Evolutionary conservation across 2,329 filamentous ascomycete species (phyloP).

Genomic region (Trichoderma atrobrunneum): DNA sequence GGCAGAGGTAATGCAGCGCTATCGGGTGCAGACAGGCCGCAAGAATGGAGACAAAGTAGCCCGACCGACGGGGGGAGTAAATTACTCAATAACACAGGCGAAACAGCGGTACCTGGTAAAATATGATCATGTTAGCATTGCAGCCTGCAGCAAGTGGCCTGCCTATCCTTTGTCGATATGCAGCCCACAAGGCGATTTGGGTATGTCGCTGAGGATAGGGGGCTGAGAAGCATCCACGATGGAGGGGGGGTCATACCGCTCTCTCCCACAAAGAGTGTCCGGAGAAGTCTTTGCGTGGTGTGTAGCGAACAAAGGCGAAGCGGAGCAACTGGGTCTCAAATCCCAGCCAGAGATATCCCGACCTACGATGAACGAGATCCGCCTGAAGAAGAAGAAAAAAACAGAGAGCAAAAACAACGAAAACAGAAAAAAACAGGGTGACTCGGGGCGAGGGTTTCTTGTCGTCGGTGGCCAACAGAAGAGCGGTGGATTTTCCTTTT

Average conservation of each 20-base stretch:
- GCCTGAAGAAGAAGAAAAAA: neutral
- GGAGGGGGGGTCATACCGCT: conserved; percentile 14
- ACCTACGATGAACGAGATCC: conserved; percentile 9
- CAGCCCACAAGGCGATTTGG: neutral
- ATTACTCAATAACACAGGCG: conserved; percentile 21
- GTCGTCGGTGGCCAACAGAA: conserved; percentile 13
- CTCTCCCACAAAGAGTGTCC: neutral
- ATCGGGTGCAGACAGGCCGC: conserved; percentile 4
- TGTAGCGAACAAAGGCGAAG: conserved; percentile 11
- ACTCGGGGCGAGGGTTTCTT: neutral
- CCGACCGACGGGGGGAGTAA: conserved; percentile 8
- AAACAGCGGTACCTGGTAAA: conserved; percentile 16
- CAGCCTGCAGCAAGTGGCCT: neutral
- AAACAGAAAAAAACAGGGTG: conserved; percentile 1
- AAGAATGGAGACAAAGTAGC: conserved; percentile 6
- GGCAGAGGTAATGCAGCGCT: conserved; percentile 13
- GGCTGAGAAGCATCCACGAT: conserved; percentile 2
- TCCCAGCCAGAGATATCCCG: conserved; percentile 9
- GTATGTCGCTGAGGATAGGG: conserved; percentile 10
- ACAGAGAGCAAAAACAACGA: neutral
- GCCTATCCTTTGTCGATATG: neutral
- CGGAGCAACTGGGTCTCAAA: conserved; percentile 17
- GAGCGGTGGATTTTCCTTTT: conserved; percentile 18
- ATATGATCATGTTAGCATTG: conserved; percentile 7
- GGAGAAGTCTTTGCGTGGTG: neutral